Percentiles rank a stretch among this genome's conserved stretches.
phyloP scores from a whole-genome alignment of 495 filamentous ascomycete genomes.

The Lichina pygmaea region DNA sequence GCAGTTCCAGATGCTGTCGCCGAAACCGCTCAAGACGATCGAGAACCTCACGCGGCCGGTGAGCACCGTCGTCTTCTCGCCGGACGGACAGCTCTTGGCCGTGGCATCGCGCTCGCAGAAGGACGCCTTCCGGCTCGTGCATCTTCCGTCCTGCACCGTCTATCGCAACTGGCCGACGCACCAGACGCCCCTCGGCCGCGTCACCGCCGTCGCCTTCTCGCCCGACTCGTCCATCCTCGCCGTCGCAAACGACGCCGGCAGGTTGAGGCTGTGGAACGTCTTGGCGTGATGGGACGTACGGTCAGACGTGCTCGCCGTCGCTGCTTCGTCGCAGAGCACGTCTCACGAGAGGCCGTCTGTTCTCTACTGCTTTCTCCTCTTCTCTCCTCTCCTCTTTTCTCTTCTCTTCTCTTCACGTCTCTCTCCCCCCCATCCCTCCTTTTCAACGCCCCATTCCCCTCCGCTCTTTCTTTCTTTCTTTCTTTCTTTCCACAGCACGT shows the following conservation, averaged over 20 bases:
- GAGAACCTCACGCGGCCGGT: constrained; percentile 72
- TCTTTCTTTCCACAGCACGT: no score
- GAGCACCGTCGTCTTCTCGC: constrained; percentile 49
- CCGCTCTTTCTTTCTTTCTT: no score
- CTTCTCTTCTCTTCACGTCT: no score
- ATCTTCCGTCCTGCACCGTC: constrained; percentile 75
- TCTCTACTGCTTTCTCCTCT: no score
- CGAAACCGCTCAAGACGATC: constrained; percentile 39
- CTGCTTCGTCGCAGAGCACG: no score
- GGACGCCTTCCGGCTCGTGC: constrained; percentile 67
- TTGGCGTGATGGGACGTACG: constrained; percentile 12
- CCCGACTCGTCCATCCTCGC: constrained; percentile 43
- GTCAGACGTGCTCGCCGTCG: not conserved
- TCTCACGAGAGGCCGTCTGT: no score
- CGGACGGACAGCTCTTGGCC: constrained; percentile 67
- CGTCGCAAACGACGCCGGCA: constrained; percentile 66
- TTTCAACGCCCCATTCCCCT: no score
- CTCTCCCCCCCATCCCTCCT: no score
- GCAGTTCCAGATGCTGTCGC: constrained; percentile 11
- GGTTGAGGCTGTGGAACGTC: constrained; percentile 73
- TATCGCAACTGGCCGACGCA: constrained; percentile 92
- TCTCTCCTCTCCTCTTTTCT: no score
- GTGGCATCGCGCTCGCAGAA: constrained; percentile 67
- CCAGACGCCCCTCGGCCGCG: constrained; percentile 64
- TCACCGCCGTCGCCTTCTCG: constrained; percentile 57